Evolutionary conservation across 768 basidiomycete species (phyloP).

Genomic region (Phanerodontia chrysosporium): DNA sequence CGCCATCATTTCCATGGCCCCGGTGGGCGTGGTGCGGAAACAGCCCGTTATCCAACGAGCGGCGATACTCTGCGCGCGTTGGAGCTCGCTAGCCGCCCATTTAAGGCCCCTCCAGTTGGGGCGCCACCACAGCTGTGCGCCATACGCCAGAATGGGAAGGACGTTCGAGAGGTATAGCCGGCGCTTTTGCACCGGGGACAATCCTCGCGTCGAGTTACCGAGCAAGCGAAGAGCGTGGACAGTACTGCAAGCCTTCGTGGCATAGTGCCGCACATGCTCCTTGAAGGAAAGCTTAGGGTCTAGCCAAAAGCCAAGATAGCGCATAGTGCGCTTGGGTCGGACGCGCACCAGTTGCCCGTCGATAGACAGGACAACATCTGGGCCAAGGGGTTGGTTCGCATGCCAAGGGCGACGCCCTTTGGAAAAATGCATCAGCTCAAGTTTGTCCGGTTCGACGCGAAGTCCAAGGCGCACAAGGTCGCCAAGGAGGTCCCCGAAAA

Average conservation of each 20-base stretch:
- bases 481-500: background rate
- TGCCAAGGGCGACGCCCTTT: background rate
- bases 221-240: conserved; percentile 9
- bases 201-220: conserved; percentile 17
- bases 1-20: conserved; percentile 15
- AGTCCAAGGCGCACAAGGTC: conserved; percentile 9
- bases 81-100: conserved; percentile 5
- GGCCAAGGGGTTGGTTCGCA: background rate
- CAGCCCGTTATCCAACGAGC: conserved; percentile 18
- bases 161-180: conserved; percentile 16
- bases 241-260: conserved; percentile 12
- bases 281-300: conserved; percentile 11
- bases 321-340: background rate
- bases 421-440: conserved; percentile 15
- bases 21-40: conserved; percentile 17
- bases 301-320: conserved; percentile 18
- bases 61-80: conserved; percentile 13
- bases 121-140: conserved; percentile 18
- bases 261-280: conserved; percentile 10
- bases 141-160: conserved; percentile 17
- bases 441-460: conserved; percentile 7
- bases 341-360: background rate
- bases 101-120: conserved; percentile 9
- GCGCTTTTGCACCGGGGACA: conserved; percentile 12
- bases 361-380: background rate